A percentile compares a stretch with the other conserved stretches of the same genome.
Evolutionary conservation across 306 rosid genomes (phyloP).

Genomic region (Abrus precatorius): DNA sequence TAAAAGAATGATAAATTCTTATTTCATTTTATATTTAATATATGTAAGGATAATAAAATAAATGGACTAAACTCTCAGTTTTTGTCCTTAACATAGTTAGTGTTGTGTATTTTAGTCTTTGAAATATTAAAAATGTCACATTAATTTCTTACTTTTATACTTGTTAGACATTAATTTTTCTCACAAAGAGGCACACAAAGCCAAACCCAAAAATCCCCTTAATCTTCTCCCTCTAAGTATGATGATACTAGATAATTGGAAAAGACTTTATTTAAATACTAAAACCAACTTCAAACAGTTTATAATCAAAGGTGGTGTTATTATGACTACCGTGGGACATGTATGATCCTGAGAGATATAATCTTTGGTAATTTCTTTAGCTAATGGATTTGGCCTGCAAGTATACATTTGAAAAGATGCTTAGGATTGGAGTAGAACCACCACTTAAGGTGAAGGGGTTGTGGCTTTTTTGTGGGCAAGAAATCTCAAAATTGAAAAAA

Average conservation of each 20-base stretch:
- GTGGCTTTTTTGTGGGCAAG: slow-evolving; percentile 92
- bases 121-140: too few relatives aligned
- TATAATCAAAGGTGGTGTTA: slow-evolving; percentile 68
- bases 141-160: too few relatives aligned
- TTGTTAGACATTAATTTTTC: too few relatives aligned
- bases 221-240: slow-evolving; percentile 81
- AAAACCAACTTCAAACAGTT: slow-evolving; percentile 86
- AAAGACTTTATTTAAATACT: slow-evolving; percentile 81
- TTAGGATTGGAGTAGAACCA: slow-evolving; percentile 72
- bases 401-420: slow-evolving; percentile 90
- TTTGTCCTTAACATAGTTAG: too few relatives aligned
- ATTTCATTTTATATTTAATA: too few relatives aligned
- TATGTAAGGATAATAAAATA: too few relatives aligned
- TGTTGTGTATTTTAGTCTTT: too few relatives aligned
- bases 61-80: too few relatives aligned
- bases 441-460: slow-evolving; percentile 87
- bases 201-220: slow-evolving; percentile 76
- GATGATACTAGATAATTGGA: slow-evolving; percentile 89
- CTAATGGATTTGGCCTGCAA: slow-evolving; percentile 82
- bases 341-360: slow-evolving; percentile 89
- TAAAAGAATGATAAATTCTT: too few relatives aligned
- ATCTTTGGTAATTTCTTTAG: slow-evolving; percentile 88
- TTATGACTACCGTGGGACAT: slow-evolving; percentile 59
- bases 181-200: slow-evolving; percentile 65
- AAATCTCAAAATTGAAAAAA: slow-evolving; percentile 60